Conservation (phyloP, 1,284 basidiomycete genomes). For the Austroboletus novae-zelandiae region DNA sequence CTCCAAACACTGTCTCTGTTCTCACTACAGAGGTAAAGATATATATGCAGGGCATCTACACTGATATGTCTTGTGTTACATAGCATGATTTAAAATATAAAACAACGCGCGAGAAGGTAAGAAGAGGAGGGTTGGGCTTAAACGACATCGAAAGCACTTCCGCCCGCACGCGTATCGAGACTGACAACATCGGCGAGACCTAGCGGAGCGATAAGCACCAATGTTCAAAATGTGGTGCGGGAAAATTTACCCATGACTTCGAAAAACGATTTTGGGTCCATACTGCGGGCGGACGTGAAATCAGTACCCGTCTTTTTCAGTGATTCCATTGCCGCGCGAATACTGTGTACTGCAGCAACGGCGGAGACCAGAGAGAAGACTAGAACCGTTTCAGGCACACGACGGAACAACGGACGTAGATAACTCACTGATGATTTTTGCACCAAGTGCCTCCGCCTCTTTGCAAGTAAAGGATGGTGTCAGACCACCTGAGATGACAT, state of each 20-base stretch:
- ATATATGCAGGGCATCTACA: constrained; percentile 1
- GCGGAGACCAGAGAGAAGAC: constrained; percentile 70
- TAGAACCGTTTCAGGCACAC: constrained; percentile 20
- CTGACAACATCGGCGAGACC: constrained; percentile 56
- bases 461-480: constrained; percentile 69
- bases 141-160: constrained; percentile 51
- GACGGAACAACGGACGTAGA: no score
- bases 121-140: constrained; percentile 25
- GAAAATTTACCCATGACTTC: constrained; percentile 58
- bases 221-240: neutral
- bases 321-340: constrained; percentile 69
- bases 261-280: constrained; percentile 76
- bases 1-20: neutral
- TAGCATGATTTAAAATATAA: constrained; percentile 5
- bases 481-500: constrained; percentile 74
- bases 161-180: constrained; percentile 59
- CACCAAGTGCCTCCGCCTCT: constrained; percentile 67
- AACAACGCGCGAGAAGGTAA: neutral
- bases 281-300: constrained; percentile 64
- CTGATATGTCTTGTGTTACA: constrained; percentile 18
- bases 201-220: constrained; percentile 16
- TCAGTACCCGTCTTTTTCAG: constrained; percentile 76
- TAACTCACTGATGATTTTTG: constrained; percentile 70
- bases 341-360: constrained; percentile 69
- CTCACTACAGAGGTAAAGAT: constrained; percentile 15